These are phyloP conservation scores for Tolypocladium guangdongense DNA, from an alignment of 2,329 filamentous ascomycete species.

Conservation along the genomic window DNA sequence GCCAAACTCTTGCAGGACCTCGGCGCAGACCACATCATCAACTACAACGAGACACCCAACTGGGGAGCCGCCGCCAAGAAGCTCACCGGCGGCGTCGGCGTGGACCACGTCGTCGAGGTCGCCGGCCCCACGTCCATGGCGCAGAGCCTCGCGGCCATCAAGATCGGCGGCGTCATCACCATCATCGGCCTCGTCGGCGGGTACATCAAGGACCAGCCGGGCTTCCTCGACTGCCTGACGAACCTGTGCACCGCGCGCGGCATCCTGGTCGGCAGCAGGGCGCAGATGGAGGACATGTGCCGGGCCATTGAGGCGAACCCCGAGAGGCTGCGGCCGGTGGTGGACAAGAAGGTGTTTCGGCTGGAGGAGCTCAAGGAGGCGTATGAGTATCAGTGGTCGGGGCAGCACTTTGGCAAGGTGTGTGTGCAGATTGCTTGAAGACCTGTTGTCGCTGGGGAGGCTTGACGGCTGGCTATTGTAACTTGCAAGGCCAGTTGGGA, in stretches of 20 bases:
- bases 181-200: slow-evolving; percentile 28
- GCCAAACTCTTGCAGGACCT: slow-evolving; percentile 30
- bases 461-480: too few species aligned
- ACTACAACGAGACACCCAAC: slow-evolving; percentile 33
- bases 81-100: slow-evolving; percentile 31
- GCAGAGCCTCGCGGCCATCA: slow-evolving; percentile 34
- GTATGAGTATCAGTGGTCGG: slow-evolving; percentile 27
- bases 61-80: slow-evolving; percentile 34
- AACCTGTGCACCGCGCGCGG: slow-evolving; percentile 31
- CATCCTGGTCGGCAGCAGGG: slow-evolving; percentile 32
- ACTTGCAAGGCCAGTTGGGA: too few species aligned
- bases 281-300: slow-evolving; percentile 41
- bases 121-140: slow-evolving; percentile 31
- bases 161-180: slow-evolving; percentile 33
- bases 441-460: too few species aligned
- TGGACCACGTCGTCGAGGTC: slow-evolving; percentile 38
- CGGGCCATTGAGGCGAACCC: slow-evolving; percentile 35
- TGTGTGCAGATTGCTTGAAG: slow-evolving; percentile 17
- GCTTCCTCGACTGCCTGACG: slow-evolving; percentile 22
- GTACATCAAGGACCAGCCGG: slow-evolving; percentile 12
- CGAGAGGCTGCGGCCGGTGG: slow-evolving; percentile 30
- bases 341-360: slow-evolving; percentile 33
- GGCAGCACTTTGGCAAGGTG: slow-evolving; percentile 29
- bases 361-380: slow-evolving; percentile 34
- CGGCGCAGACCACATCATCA: slow-evolving; percentile 38